Evolutionary conservation across 495 filamentous ascomycete genomes (phyloP), one percentile per base, ranked within the genome.

Genomic region (Podospora didyma): DNA sequence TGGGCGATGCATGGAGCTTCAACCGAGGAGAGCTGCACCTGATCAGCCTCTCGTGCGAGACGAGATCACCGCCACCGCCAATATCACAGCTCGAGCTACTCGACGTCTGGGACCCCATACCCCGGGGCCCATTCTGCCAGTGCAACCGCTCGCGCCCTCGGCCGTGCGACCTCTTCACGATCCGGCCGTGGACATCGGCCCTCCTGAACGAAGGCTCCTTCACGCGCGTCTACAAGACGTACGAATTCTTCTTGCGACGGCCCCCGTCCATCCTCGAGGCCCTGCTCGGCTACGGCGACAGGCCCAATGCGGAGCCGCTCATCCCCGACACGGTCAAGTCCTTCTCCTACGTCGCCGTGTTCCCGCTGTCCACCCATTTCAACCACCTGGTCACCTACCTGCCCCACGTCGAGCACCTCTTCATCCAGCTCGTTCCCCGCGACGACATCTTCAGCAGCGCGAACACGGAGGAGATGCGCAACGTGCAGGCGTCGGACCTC

Each of bases 291-390:
- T 62, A 61, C 46, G 64, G 69, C 12, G 68, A 68, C 39, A 49
- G 57, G 7, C 69, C 69, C 24, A 66, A 69, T 58, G 51, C 68
- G 54, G 47, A 14, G 20, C 58, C 65, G 0, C 69, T 74, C 21
- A 52, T 76, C 9, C 71, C 69, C 0, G 46, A 61, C 0, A 69
- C 72, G 14, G 50, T 79, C 20, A 62, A 66, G 31, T 71, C 75
- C 31, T 56, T 81, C 37, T 71, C 69, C 37, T 79, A 79, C 58
- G 69, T 81, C 42, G 75, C 73, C 54, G 73, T 79, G 44, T 81
- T 78, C 54, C 76, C 76, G 1, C 64, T 73, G 28, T 57, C 63
- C 5, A 57, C 60, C 2, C 75, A 79, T 56, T 70, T 79, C 52
- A 45, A 59, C 45, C 35, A 56, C 2, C 59, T 79, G 0, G 61